A percentile compares a stretch with the other conserved stretches of the same genome.
Conservation (phyloP, 1,284 basidiomycete species). For the Heterobasidion occidentale region DNA sequence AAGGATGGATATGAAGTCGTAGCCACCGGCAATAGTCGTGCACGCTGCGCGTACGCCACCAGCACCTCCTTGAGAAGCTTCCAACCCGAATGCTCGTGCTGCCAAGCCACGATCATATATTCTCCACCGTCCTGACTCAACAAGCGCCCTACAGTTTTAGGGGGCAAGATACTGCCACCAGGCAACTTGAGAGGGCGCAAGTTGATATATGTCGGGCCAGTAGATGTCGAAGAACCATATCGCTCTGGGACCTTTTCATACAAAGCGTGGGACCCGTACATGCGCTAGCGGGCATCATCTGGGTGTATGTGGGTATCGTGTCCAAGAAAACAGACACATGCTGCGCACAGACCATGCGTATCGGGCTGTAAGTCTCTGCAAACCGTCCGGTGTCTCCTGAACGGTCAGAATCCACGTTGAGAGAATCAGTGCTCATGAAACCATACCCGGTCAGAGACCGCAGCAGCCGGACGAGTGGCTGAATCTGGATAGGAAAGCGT, state of each 20-base stretch:
- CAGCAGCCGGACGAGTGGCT: conserved; percentile 65
- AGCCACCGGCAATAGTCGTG: conserved; percentile 28
- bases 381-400: conserved; percentile 22
- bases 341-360: conserved; percentile 43
- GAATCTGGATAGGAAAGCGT: conserved; percentile 75
- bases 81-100: conserved; percentile 78
- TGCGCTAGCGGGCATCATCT: conserved; percentile 55
- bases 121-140: conserved; percentile 69
- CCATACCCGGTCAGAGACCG: conserved; percentile 69
- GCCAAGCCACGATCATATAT: conserved; percentile 72
- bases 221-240: conserved; percentile 40
- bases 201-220: conserved; percentile 59
- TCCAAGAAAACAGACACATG: conserved; percentile 72
- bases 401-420: conserved; percentile 41
- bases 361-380: conserved; percentile 21
- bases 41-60: conserved; percentile 60
- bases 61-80: conserved; percentile 73
- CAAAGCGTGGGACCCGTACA: conserved; percentile 59
- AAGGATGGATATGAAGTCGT: background rate
- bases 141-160: conserved; percentile 61
- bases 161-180: conserved; percentile 63
- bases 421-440: conserved; percentile 60
- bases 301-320: conserved; percentile 68
- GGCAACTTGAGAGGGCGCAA: conserved; percentile 63
- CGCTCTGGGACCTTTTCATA: conserved; percentile 61